These are phyloP conservation scores for Lathyrus aphaca DNA, from an alignment of 306 rosid genomes.

Conservation along the genomic window DNA sequence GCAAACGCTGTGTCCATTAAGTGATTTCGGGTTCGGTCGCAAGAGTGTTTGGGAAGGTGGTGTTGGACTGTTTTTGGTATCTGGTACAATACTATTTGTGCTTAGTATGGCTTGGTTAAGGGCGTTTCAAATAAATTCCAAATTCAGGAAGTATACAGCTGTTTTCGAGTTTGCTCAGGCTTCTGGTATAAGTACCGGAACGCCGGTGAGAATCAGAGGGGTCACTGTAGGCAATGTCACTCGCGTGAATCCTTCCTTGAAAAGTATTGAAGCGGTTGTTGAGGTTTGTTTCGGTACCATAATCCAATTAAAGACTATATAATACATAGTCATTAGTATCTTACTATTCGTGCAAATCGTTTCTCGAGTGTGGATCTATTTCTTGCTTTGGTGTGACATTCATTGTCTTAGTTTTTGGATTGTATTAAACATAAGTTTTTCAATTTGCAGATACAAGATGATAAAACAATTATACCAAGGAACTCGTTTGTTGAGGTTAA, in stretches of 20 bases:
- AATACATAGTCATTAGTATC: conserved; percentile 6
- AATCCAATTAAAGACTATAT: conserved; percentile 29
- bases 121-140: conserved; percentile 79
- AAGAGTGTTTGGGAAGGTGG: conserved; percentile 98
- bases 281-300: conserved; percentile 57
- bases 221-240: conserved; percentile 87
- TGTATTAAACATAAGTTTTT: conserved; percentile 16
- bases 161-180: conserved; percentile 88
- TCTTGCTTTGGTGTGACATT: conserved; percentile 18
- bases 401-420: conserved; percentile 12
- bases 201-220: conserved; percentile 94
- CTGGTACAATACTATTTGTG: conserved; percentile 73
- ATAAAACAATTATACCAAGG: conserved; percentile 84
- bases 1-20: conserved; percentile 78
- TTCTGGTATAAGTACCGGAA: conserved; percentile 82
- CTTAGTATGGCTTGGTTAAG: conserved; percentile 93
- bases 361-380: not conserved
- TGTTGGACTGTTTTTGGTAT: conserved; percentile 84
- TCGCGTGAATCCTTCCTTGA: conserved; percentile 82
- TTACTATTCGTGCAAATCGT: not conserved
- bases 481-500: conserved; percentile 92
- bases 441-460: conserved; percentile 79
- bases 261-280: conserved; percentile 75
- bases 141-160: conserved; percentile 79
- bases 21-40: conserved; percentile 86